These are phyloP conservation scores for Vaccinium corymbosum DNA, from an alignment of 148 eudicot genomes.

Conservation along the genomic window DNA sequence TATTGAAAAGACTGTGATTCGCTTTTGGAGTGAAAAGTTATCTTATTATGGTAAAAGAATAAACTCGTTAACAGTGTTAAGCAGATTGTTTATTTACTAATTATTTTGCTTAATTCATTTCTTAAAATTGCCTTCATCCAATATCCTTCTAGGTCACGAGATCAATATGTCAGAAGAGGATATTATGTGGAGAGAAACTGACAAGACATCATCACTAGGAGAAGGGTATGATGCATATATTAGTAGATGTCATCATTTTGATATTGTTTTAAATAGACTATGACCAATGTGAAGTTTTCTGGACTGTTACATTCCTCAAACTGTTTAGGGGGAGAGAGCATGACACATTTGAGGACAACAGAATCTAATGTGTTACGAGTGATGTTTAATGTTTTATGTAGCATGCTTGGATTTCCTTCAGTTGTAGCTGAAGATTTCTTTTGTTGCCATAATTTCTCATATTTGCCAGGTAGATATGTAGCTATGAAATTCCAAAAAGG, in stretches of 20 bases:
- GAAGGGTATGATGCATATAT: conserved; percentile 38
- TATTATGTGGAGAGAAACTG: conserved; percentile 22
- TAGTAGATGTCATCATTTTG: neutral
- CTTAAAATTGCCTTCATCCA: neutral
- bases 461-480: conserved; percentile 32
- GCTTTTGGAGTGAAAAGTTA: conserved; percentile 51
- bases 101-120: neutral
- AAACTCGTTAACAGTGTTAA: neutral
- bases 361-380: neutral
- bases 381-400: neutral
- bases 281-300: neutral
- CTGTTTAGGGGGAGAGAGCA: neutral
- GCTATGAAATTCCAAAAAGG: conserved; percentile 37
- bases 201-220: conserved; percentile 20
- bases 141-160: conserved; percentile 23
- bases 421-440: conserved; percentile 3
- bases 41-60: conserved; percentile 39
- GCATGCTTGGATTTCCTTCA: neutral
- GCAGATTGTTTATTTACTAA: conserved; percentile 8
- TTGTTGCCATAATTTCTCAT: conserved; percentile 27
- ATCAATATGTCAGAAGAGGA: conserved; percentile 24
- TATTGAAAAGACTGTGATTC: conserved; percentile 49
- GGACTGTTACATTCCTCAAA: neutral
- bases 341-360: neutral
- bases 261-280: neutral